Base-by-base conservation (phyloP, 2,329 filamentous ascomycete species). In the Fusarium goolgardi region DNA sequence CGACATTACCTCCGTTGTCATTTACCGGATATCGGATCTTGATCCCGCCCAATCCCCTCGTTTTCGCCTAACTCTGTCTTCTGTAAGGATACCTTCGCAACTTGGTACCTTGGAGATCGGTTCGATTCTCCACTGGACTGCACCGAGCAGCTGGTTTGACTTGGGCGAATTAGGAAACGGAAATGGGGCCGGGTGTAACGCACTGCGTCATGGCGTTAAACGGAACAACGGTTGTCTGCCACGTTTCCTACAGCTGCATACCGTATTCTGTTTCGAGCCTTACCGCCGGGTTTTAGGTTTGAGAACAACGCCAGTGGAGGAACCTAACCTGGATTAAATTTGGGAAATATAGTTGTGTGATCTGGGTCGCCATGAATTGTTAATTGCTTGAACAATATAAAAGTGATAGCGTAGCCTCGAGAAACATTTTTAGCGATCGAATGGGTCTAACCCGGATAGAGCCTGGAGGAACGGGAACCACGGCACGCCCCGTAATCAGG, bases 91-190 rank as follows among this genome's bases (percentile, higher is more conserved):
- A 20, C 43, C 56, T 40, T 47, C 7, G 12, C 23, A 43, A 16
- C 6, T 29, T 27, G 25, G 18, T 31, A 45, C 43, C 18, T 45
- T 29, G 12, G 27, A 29, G 27, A 31, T 45, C 18, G 12, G 18
- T 45, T 45, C 43, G 40, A 29, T 55, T 32, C 69, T 63, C 69
- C 61, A 70, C 64, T 40, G 59, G 55, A 62, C 65, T 39, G 71
- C 71, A 73, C 72, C 72, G 69, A 74, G 61, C 54, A 69, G 55
- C 64, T 64, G 71, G 71, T 74, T 74, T 65, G 53, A 65, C 59
- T 58, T 71, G 71, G 58, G 71, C 71, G 59, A 64, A 70, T 73
- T 63, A 50, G 65, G 61, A 59, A 58, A 43, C 44, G 37, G 45
- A 53, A 59, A 69, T 51, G 60, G 69, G 44, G 47, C 62, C 52